Evolutionary conservation across 352 stramenopile species (phyloP).

Genomic region (Halophytophthora batemanensis): DNA sequence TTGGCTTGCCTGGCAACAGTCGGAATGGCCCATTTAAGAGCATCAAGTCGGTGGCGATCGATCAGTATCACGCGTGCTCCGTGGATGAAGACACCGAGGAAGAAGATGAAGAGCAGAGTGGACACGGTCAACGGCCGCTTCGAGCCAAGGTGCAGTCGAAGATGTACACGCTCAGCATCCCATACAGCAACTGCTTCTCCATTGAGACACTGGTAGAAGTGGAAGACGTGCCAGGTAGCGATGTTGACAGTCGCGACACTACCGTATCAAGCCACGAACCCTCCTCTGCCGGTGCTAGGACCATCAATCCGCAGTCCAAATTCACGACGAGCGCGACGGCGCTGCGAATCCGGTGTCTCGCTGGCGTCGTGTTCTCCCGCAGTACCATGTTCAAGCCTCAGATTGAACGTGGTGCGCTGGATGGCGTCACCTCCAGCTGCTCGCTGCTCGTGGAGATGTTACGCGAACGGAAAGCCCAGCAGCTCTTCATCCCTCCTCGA

Average conservation of each 20-base stretch:
- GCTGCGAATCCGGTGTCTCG: constrained; percentile 22
- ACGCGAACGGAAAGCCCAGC: constrained; percentile 9
- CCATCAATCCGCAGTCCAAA: not conserved
- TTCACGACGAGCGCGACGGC: constrained; percentile 1
- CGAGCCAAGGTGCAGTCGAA: constrained; percentile 50
- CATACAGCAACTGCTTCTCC: constrained; percentile 64
- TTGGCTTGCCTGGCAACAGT: constrained; percentile 5
- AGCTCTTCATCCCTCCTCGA: constrained; percentile 1
- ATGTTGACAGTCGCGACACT: not conserved
- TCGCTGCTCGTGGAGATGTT: constrained; percentile 20
- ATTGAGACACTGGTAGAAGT: constrained; percentile 56
- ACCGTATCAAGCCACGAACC: not conserved
- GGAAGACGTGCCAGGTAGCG: constrained; percentile 19
- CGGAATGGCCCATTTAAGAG: constrained; percentile 6
- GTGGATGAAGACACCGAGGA: constrained; percentile 22
- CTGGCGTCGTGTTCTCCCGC: constrained; percentile 28
- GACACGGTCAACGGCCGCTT: constrained; percentile 19
- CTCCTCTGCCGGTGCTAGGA: not conserved
- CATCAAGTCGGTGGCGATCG: constrained; percentile 44
- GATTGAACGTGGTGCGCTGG: constrained; percentile 27
- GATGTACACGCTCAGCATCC: constrained; percentile 62
- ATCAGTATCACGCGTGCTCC: constrained; percentile 54
- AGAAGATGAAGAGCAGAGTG: not conserved
- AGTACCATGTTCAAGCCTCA: constrained; percentile 24
- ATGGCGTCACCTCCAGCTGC: constrained; percentile 25